Evolutionary conservation across 2,329 filamentous ascomycete species (phyloP).

Genomic region (Xylaria sp.): DNA sequence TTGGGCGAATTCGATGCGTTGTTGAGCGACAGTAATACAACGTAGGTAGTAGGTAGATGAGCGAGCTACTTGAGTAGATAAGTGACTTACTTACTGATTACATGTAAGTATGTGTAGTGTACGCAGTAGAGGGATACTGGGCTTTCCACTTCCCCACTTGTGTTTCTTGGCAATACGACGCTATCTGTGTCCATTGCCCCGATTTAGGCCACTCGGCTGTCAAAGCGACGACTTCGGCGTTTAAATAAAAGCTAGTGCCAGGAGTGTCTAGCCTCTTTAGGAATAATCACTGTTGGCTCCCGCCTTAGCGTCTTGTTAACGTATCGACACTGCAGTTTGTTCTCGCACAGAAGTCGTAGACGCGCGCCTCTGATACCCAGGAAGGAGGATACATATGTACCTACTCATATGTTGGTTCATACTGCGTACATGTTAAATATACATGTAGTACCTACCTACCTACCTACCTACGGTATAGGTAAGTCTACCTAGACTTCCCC

Average conservation of each 20-base stretch:
- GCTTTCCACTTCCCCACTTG: conserved; percentile 12
- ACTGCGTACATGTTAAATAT: no score
- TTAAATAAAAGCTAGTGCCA: conserved; percentile 12
- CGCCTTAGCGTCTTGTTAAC: conserved; percentile 16
- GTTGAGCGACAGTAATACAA: not conserved
- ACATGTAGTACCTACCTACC: not conserved
- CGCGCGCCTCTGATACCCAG: conserved; percentile 36
- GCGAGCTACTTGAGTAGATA: no score
- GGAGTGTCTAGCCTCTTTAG: conserved; percentile 12
- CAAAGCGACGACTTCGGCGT: conserved; percentile 33
- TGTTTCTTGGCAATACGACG: conserved; percentile 20
- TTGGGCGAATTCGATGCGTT: not conserved
- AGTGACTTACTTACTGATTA: no score
- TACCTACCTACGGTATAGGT: not conserved
- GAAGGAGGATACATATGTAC: no score
- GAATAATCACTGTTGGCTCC: conserved; percentile 16
- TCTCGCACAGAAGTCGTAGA: conserved; percentile 24
- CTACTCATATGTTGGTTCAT: no score
- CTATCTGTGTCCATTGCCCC: not conserved
- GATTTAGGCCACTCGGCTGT: conserved; percentile 35
- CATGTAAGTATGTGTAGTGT: not conserved
- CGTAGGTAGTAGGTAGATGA: not conserved
- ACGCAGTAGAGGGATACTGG: not conserved
- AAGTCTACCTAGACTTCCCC: not conserved
- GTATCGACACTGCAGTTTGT: conserved; percentile 8